A percentile compares a stretch with the other conserved stretches of the same genome.
These are phyloP conservation scores for Lepidium aucheri DNA, from an alignment of 345 rosid genomes.

Conservation along the genomic window DNA sequence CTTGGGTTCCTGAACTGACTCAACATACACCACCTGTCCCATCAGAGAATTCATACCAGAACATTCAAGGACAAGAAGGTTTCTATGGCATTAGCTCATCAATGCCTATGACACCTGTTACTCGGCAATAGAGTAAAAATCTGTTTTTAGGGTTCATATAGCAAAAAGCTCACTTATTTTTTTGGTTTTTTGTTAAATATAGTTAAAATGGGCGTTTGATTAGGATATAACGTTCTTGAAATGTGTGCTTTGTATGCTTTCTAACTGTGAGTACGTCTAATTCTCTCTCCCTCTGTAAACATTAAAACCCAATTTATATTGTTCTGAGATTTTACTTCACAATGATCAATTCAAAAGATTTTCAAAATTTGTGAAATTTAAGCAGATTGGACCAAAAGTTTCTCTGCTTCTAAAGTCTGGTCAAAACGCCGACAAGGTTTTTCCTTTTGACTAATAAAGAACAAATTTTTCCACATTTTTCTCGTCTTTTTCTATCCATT, in stretches of 20 bases:
- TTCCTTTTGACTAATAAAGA: constrained; percentile 15
- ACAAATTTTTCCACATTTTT: background rate
- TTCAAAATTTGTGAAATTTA: background rate
- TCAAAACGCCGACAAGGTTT: constrained; percentile 17
- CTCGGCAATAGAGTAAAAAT: constrained; percentile 45
- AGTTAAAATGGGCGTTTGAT: background rate
- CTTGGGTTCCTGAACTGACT: constrained; percentile 32
- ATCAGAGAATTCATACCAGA: constrained; percentile 46
- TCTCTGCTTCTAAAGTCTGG: background rate
- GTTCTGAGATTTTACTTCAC: background rate
- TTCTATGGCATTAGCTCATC: constrained; percentile 56
- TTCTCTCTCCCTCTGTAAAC: constrained; percentile 8
- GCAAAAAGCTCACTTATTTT: background rate
- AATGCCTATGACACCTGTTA: constrained; percentile 51
- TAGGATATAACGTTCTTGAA: constrained; percentile 11
- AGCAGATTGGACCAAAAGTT: constrained; percentile 17
- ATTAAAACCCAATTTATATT: background rate
- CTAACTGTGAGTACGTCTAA: background rate
- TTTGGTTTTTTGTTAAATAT: background rate
- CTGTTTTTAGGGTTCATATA: background rate
- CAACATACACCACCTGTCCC: constrained; percentile 43
- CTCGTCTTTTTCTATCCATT: constrained; percentile 1
- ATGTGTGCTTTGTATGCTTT: constrained; percentile 7
- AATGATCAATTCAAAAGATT: background rate
- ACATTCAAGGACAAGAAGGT: constrained; percentile 63